phyloP scores from a whole-genome alignment of 208 protist species.

The Crithidia thermophila region DNA sequence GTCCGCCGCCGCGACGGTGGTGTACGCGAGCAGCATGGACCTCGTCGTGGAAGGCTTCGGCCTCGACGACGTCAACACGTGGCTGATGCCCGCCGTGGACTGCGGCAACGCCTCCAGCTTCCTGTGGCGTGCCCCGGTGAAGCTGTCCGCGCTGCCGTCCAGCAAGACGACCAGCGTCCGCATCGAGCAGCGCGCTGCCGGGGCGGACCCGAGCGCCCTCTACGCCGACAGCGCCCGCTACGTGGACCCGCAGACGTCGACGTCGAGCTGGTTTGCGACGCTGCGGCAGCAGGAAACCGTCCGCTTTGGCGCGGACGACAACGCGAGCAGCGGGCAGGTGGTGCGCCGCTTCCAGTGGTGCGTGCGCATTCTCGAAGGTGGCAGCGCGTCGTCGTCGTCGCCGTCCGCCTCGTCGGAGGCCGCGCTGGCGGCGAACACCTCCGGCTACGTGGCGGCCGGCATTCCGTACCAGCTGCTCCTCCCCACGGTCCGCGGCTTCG shows the following conservation, averaged over 20 bases:
- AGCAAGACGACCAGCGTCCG: slow-evolving; percentile 15
- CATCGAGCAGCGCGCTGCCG: slow-evolving; percentile 2
- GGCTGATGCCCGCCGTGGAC: slow-evolving; percentile 67
- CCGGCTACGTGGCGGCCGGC: slow-evolving; percentile 49
- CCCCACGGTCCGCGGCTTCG: slow-evolving; percentile 55
- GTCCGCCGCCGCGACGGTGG: slow-evolving; percentile 33
- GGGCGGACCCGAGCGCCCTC: not conserved
- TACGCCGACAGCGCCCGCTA: slow-evolving; percentile 50
- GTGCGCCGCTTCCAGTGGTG: slow-evolving; percentile 74
- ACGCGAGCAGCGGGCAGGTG: slow-evolving; percentile 22
- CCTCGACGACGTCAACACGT: slow-evolving; percentile 43
- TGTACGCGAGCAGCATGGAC: slow-evolving; percentile 65
- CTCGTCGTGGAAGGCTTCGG: slow-evolving; percentile 75
- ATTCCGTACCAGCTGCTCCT: slow-evolving; percentile 64
- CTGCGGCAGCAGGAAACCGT: slow-evolving; percentile 48
- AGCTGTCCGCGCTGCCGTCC: slow-evolving; percentile 60
- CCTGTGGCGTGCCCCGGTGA: slow-evolving; percentile 59
- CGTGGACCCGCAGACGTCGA: slow-evolving; percentile 57
- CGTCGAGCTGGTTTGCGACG: slow-evolving; percentile 67
- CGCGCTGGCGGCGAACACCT: not conserved
- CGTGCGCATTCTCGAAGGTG: slow-evolving; percentile 45
- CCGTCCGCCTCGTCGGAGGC: too few relatives aligned
- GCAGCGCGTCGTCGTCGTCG: not conserved
- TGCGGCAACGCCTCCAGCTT: slow-evolving; percentile 69
- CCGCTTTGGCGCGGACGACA: slow-evolving; percentile 40